A percentile compares a stretch with the other conserved stretches of the same genome.
These are phyloP conservation scores for Arachnomyces sp. DNA, from an alignment of 2,329 filamentous ascomycete species.

Conservation along the genomic window DNA sequence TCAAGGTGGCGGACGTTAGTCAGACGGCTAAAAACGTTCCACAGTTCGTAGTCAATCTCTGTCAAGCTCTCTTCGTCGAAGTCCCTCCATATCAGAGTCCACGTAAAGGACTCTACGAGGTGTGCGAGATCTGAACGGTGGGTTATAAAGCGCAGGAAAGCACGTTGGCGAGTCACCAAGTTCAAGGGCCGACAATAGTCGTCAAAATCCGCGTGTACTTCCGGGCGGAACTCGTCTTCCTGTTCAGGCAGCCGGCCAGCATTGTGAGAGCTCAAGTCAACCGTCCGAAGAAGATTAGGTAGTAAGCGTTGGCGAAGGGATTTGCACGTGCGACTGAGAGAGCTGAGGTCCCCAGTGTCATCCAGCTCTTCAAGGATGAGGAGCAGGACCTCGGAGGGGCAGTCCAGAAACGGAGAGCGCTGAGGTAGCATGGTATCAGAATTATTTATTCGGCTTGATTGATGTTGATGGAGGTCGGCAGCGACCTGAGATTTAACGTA, in stretches of 20 bases:
- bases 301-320: not conserved
- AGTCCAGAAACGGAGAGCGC: too few species aligned
- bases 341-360: too few species aligned
- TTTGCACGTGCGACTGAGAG: too few species aligned
- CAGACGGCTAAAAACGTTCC: conserved; percentile 8
- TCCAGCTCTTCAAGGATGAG: too few species aligned
- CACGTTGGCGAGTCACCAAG: conserved; percentile 5
- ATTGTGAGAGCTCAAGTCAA: conserved; percentile 8
- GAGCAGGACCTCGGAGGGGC: too few species aligned
- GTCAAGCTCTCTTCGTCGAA: conserved; percentile 2
- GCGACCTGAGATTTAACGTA: too few species aligned
- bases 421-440: too few species aligned
- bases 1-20: conserved; percentile 8
- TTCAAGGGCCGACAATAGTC: conserved; percentile 4
- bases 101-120: conserved; percentile 6
- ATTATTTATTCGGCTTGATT: too few species aligned
- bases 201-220: conserved; percentile 4
- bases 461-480: too few species aligned
- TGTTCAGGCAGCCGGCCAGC: conserved; percentile 3
- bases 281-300: conserved; percentile 4
- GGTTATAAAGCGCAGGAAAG: conserved; percentile 7
- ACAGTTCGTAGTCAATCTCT: conserved; percentile 7
- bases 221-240: conserved; percentile 4
- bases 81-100: conserved; percentile 8
- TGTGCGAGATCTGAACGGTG: conserved; percentile 1